Evolutionary conservation across 129 eudicot genomes (phyloP).

Genomic region (Flaveria sonorensis): DNA sequence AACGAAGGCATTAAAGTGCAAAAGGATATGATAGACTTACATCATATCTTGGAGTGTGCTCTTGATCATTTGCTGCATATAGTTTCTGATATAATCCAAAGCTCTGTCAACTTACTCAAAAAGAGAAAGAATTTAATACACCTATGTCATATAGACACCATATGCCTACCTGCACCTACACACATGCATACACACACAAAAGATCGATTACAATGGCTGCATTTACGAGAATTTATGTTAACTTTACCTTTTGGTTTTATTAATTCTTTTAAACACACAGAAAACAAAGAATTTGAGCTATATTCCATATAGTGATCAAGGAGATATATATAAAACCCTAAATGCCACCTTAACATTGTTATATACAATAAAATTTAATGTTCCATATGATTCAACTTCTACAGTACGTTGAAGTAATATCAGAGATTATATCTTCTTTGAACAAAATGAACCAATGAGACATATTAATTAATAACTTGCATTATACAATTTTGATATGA

Average conservation of each 20-base stretch:
- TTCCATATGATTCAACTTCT: background rate
- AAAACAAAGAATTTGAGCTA: background rate
- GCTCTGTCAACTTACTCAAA: slow-evolving; percentile 33
- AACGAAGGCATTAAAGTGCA: slow-evolving; percentile 19
- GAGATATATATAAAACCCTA: background rate
- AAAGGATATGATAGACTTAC: slow-evolving; percentile 20
- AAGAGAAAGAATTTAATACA: slow-evolving; percentile 29
- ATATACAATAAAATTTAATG: background rate
- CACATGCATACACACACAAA: background rate
- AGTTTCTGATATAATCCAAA: slow-evolving; percentile 33
- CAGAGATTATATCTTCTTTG: background rate
- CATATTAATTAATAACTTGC: background rate
- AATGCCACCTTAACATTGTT: background rate
- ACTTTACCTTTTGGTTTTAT: slow-evolving; percentile 18
- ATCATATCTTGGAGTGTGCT: slow-evolving; percentile 30
- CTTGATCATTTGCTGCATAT: slow-evolving; percentile 21
- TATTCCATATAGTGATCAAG: background rate
- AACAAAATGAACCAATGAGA: background rate
- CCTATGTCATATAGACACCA: slow-evolving; percentile 32
- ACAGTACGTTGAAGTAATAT: background rate
- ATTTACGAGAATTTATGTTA: slow-evolving; percentile 21
- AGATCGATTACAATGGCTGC: slow-evolving; percentile 18
- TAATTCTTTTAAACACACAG: background rate
- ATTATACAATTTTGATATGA: background rate
- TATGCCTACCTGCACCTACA: slow-evolving; percentile 15